Percentiles rank a stretch among this genome's conserved stretches.
Evolutionary conservation across 805 yeast genomes (phyloP).

Genomic region (Hanseniaspora lachancei): DNA sequence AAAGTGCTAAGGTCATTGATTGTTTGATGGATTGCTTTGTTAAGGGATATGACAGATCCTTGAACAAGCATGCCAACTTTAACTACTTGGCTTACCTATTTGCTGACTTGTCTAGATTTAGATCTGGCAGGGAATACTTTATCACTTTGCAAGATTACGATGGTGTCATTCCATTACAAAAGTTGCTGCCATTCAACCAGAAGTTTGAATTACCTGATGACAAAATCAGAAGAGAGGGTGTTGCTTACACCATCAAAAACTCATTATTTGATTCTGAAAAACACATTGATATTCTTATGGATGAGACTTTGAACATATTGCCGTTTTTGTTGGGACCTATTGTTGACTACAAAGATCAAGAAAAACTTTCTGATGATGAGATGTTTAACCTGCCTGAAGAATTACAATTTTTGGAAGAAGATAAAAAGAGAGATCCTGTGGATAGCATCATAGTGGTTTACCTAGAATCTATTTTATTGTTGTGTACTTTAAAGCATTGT

Average conservation of each 20-base stretch:
- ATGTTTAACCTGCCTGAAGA: conserved; percentile 79
- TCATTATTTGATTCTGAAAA: conserved; percentile 64
- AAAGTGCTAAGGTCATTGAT: conserved; percentile 50
- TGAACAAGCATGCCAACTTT: conserved; percentile 59
- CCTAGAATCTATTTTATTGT: conserved; percentile 63
- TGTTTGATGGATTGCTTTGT: conserved; percentile 82
- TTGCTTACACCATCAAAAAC: conserved; percentile 84
- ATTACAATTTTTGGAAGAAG: conserved; percentile 63
- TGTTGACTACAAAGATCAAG: conserved; percentile 57
- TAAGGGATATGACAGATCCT: conserved; percentile 58
- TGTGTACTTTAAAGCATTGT: conserved; percentile 60
- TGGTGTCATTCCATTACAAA: conserved; percentile 64
- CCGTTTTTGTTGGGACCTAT: conserved; percentile 75
- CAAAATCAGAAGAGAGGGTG: conserved; percentile 76
- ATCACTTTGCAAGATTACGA: conserved; percentile 62
- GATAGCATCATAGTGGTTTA: conserved; percentile 53
- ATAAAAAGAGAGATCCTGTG: conserved; percentile 64
- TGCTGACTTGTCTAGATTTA: conserved; percentile 75
- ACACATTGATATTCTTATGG: conserved; percentile 48
- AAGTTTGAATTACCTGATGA: conserved; percentile 42
- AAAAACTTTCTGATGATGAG: conserved; percentile 62
- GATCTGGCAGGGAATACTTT: conserved; percentile 63
- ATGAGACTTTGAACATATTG: conserved; percentile 55
- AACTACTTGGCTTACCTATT: conserved; percentile 81
- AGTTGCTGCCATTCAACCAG: conserved; percentile 70